A percentile compares a stretch with the other conserved stretches of the same genome.
These are phyloP conservation scores for Mallotus repandus DNA, from an alignment of 441 rosid species.

Conservation along the genomic window DNA sequence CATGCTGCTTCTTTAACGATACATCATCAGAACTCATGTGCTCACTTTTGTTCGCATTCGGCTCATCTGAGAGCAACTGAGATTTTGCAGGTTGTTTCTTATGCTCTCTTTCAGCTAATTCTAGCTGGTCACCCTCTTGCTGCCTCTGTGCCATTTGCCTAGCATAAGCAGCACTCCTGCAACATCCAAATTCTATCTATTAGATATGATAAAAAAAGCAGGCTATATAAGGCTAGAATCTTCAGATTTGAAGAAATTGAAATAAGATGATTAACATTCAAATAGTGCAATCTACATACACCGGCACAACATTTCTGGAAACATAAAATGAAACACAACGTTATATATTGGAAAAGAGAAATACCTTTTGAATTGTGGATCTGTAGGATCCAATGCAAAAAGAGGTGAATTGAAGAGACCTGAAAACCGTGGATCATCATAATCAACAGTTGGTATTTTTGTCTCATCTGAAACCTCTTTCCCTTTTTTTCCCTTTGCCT, in stretches of 20 bases:
- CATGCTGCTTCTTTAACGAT: constrained; percentile 43
- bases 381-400: constrained; percentile 88
- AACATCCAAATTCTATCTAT: constrained; percentile 20
- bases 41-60: neutral
- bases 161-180: constrained; percentile 83
- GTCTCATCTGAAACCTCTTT: constrained; percentile 49
- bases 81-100: constrained; percentile 20
- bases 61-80: constrained; percentile 21
- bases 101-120: constrained; percentile 24
- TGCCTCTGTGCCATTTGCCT: constrained; percentile 58
- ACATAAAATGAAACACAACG: too few relatives aligned
- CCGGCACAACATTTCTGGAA: neutral
- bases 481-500: constrained; percentile 56
- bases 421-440: constrained; percentile 70
- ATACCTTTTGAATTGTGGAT: constrained; percentile 94
- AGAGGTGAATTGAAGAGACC: constrained; percentile 50
- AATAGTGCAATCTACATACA: neutral
- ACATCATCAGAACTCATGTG: constrained; percentile 18
- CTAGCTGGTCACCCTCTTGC: constrained; percentile 42
- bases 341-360: neutral
- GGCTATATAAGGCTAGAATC: neutral
- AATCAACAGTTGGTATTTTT: constrained; percentile 61
- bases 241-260: neutral
- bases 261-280: neutral
- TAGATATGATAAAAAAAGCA: neutral